Base-by-base conservation (phyloP, 805 yeast species). In the Lachancea cidri region DNA sequence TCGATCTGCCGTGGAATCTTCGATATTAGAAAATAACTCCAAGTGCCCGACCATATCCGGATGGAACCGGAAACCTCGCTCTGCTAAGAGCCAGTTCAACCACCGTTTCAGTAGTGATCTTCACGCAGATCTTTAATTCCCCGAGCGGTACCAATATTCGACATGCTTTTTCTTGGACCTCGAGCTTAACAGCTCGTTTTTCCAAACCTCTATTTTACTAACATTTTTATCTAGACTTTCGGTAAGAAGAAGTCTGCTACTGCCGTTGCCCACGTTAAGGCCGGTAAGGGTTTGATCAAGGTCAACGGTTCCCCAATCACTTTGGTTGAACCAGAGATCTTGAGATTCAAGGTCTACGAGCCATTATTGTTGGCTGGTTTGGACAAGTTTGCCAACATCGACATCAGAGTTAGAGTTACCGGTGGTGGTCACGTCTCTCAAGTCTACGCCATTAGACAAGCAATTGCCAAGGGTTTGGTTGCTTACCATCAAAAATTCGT, bases 371-470 rank as follows among this genome's bases (percentile, higher is more conserved):
- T 93, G 71, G 98, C 87, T 68, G 98, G 98, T 68, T 81, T 93
- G 70, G 98, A 93, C 82, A 93, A 93, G 78, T 93, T 88, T 78
- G 91, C 95, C 73, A 82, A 83, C 81, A 83, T 93, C 66, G 98
- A 93, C 77, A 87, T 93, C 78, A 91, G 98, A 81, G 94, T 93
- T 71, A 83, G 93, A 75, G 98, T 93, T 70, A 81, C 96, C 70
- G 98, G 98, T 76, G 98, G 98, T 88, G 98, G 98, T 79, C 98
- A 93, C 84, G 97, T 91, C 62, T 91, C 98, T 57, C 98, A 93
- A 81, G 95, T 93, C 60, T 93, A 93, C 81, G 98, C 98, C 63
- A 93, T 93, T 77, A 91, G 98, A 82, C 98, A 93, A 73, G 98
- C 98, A 58, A 86, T 93, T 73, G 98, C 98, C 67, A 93, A 93